Evolutionary conservation across 192 early-diverging fungal species (phyloP), one percentile per base, ranked within the genome.

Genomic region (Gryganskiella cystojenkinii): DNA sequence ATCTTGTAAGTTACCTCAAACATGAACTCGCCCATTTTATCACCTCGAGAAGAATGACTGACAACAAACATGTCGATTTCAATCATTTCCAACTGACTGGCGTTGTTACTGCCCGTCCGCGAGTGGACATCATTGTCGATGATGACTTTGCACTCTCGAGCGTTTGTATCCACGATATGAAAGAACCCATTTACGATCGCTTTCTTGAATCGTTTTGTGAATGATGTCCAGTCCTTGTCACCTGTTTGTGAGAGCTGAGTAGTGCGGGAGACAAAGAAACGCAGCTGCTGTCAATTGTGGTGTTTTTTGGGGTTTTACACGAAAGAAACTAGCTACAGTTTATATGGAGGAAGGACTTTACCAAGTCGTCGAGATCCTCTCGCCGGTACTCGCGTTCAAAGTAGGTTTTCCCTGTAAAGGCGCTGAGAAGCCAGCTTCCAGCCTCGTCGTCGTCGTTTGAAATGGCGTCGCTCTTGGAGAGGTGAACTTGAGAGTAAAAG

Each of bases 1-100:
- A n/a, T n/a, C n/a, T n/a, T n/a, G n/a, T n/a, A n/a, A n/a, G n/a
- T 17, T 76, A 69, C 74, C 66, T 78, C 74, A 64, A 78, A 78
- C 56, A 78, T 59, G 33, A 78, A 78, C 30, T 68, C 74, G 19
- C 74, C 61, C n/a, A 64, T 24, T 37, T 78, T 78, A 15, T 64
- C 67, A 24, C 61, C 33, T 11, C 74, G 65, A 30, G 30, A 58
- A 3, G 74, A 20, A 46, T 78, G 74, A 28, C 58, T 78, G 24
- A 78, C 67, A 19, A 61, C 47, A 64, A 54, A 43, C 74, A 78
- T 69, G 11, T 78, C 66, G 9, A 78, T 58, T 0, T 58, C 56
- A 22, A 78, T 78, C 17, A 52, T 53, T 20, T 64, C 61, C 19
- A 64, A 45, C 2, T 61, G 22, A 35, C 24, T 27, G 17, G 30